Conservation (phyloP, 176 grass and related monocot species). For the Musa acuminata region DNA sequence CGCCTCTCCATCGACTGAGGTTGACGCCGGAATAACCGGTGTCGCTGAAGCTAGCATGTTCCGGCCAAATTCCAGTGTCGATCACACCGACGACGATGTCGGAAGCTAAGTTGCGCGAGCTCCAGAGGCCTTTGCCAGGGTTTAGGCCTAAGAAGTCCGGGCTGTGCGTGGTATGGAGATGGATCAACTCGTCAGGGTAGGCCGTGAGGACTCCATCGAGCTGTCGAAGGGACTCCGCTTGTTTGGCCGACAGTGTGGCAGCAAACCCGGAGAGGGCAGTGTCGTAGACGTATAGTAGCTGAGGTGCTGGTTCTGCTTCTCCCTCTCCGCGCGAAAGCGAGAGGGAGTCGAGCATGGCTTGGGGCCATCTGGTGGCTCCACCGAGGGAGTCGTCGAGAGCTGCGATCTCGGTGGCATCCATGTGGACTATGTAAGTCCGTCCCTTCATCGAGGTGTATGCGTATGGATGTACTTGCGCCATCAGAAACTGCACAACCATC, state of each 20-base stretch:
- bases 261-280: slow-evolving; percentile 13
- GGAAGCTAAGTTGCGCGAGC: background rate
- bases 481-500: background rate
- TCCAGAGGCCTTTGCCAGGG: slow-evolving; percentile 12
- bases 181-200: background rate
- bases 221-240: background rate
- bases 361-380: background rate
- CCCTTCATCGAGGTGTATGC: background rate
- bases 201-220: slow-evolving; percentile 6
- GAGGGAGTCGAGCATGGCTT: slow-evolving; percentile 2
- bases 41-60: slow-evolving; percentile 6
- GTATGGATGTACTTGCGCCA: background rate
- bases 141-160: slow-evolving; percentile 7
- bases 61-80: slow-evolving; percentile 14
- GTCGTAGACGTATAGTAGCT: slow-evolving; percentile 2
- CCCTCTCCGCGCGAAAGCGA: background rate
- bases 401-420: background rate
- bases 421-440: slow-evolving; percentile 7
- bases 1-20: background rate
- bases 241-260: slow-evolving; percentile 4
- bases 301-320: background rate
- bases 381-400: background rate
- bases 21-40: background rate
- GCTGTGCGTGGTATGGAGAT: slow-evolving; percentile 9
- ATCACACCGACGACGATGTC: slow-evolving; percentile 3